Evolutionary conservation across 2,329 filamentous ascomycete species (phyloP).

Genomic region (Simplicillium aogashimaense): DNA sequence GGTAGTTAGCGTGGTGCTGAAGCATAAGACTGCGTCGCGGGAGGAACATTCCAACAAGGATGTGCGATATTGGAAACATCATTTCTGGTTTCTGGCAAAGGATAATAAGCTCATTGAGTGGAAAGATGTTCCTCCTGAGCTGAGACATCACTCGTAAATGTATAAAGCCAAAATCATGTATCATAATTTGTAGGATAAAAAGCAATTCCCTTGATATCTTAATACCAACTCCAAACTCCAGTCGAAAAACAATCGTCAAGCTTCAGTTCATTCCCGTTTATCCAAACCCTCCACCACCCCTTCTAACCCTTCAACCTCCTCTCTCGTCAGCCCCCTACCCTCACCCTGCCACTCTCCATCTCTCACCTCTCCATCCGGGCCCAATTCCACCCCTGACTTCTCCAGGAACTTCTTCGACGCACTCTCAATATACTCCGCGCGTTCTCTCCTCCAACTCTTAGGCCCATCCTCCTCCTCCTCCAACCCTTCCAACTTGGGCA

Average conservation of each 20-base stretch:
- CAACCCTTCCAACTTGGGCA: slow-evolving; percentile 54
- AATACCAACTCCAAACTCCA: background rate
- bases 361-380: slow-evolving; percentile 48
- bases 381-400: slow-evolving; percentile 57
- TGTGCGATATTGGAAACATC: slow-evolving; percentile 33
- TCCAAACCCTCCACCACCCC: slow-evolving; percentile 28
- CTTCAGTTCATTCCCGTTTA: background rate
- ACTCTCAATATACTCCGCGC: slow-evolving; percentile 74
- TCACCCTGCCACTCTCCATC: slow-evolving; percentile 55
- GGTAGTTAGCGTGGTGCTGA: slow-evolving; percentile 21
- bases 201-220: too few species aligned
- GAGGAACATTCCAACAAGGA: slow-evolving; percentile 11
- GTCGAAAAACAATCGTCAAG: too few species aligned
- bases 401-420: slow-evolving; percentile 72
- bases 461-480: slow-evolving; percentile 19
- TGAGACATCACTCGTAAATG: slow-evolving; percentile 2
- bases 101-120: slow-evolving; percentile 26
- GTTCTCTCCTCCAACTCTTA: slow-evolving; percentile 52
- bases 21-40: slow-evolving; percentile 14
- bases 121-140: slow-evolving; percentile 10
- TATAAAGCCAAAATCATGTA: too few species aligned
- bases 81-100: slow-evolving; percentile 38
- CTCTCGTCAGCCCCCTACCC: slow-evolving; percentile 36
- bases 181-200: too few species aligned
- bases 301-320: slow-evolving; percentile 50